Base-by-base conservation (phyloP, 2,329 filamentous ascomycete genomes). In the Penicillium sp. region DNA sequence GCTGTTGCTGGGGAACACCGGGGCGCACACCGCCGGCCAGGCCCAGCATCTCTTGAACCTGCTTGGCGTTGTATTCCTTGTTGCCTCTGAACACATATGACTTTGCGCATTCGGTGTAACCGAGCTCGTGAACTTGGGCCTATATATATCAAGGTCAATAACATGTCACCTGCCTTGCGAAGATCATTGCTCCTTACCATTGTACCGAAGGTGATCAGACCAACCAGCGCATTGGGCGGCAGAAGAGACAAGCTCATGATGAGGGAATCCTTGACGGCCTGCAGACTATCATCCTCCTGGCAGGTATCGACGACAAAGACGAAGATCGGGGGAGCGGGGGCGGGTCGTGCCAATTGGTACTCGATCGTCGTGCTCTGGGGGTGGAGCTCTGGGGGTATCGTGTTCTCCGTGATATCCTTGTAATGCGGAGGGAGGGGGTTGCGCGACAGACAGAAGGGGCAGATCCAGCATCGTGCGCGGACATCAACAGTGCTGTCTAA, bases 31-130 rank as follows among this genome's bases (percentile, higher is more conserved):
- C 86, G 25, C 89, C 82, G 21, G 89, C 84, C 48, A 88, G 82
- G 54, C 93, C 94, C 50, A 99, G 87, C 94, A 99, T 99, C 72
- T 99, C 94, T 76, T 97, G 93, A n/a, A 99, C 92, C 74, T 97
- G 93, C 80, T 97, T 97, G 54, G 93, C 90, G n/a, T 88, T 84
- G 76, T 99, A 99, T 71, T 99, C 94, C 81, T 97, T 99, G 82
- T 88, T 97, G 40, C 94, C 94, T 56, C 93, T 87, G 83, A 99
- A 99, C 42, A 99, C 94, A 71, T 97, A 99, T 6, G 93, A 97
- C 78, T 97, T 99, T 64, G 94, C 91, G 77, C 94, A 99, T 77
- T 97, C 94, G 55, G 90, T 93, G 73, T 99, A 99, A 55, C 94
- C 94, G 66, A 99, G 91, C 78, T 99, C 94, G 74, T 99, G 94